Evolutionary conservation across 108 stramenopile genomes (phyloP), one percentile per base, ranked within the genome.

Genomic region (Parietichytrium sp.): DNA sequence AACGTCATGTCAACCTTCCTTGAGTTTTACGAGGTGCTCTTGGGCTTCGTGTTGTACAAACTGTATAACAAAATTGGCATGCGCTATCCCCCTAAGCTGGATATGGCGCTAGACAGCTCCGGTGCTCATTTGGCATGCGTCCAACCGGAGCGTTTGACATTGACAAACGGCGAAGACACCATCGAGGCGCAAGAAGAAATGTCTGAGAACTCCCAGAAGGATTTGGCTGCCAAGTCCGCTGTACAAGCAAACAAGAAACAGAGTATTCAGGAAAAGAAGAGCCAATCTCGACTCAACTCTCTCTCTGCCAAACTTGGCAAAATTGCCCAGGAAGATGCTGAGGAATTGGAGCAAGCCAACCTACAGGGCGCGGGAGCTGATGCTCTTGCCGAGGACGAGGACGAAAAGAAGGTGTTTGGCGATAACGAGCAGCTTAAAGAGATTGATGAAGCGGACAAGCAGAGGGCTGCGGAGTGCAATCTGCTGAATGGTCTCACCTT

Each of bases 1-100:
- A 90, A 93, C 30, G 95, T 99, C 79, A 98, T 99, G 97, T 77
- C 92, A 29, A 99, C 98, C 12, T 99, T 99, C 85, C 92, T 99
- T 50, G 98, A 98, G 88, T 98, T 99, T 86, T 96, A 98, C 83
- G 96, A 97, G 82, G 92, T 93, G 10, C 84, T 98, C 15, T 80
- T 98, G 72, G 90, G 92, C 54, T 98, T 98, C 88, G 96, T 95
- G 7, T 81, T 98, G 79, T 99, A 88, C 93, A 97, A 98, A 84
- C 86, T 99, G 8, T 99, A 95, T 85, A 89, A 84, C 51, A 92
- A 91, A 42, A 52, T 94, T 30, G 97, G 95, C 38, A 88, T 97
- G 4, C 84, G 90, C 12, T 98, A 95, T 84, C 97, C 97, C 10
- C 88, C 95, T 30, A 38, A 8, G 47, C 18, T 54, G 29, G 55